These are phyloP conservation scores for Populus euphratica DNA, from an alignment of 345 rosid genomes.

Conservation along the genomic window DNA sequence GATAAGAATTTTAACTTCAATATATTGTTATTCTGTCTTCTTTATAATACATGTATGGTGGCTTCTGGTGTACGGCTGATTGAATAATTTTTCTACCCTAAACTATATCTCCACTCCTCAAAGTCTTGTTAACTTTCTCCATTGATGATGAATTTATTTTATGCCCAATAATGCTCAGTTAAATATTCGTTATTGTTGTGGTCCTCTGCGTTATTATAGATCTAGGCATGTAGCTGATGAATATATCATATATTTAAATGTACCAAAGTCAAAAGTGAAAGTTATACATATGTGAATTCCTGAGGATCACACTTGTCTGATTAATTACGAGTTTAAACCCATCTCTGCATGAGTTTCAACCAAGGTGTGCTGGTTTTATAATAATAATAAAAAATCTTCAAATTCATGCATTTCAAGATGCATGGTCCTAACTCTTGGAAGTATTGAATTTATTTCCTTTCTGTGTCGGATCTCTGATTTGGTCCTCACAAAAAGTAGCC, in stretches of 20 bases:
- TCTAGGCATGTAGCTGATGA: background rate
- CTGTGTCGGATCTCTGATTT: background rate
- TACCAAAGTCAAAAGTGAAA: too few relatives aligned
- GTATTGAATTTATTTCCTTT: background rate
- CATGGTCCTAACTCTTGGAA: background rate
- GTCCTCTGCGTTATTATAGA: background rate
- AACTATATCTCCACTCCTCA: background rate
- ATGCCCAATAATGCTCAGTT: background rate
- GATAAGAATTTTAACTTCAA: background rate
- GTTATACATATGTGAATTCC: background rate
- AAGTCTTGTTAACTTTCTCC: background rate
- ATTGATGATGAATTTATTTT: background rate
- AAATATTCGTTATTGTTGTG: background rate
- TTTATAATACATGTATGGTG: background rate
- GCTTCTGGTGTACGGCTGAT: background rate
- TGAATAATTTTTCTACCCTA: background rate
- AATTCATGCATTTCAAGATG: conserved; percentile 4
- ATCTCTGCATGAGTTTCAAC: background rate
- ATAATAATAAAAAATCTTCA: background rate
- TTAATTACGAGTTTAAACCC: too few relatives aligned
- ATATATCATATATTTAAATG: too few relatives aligned
- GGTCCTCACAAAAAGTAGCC: background rate
- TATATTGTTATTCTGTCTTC: too few relatives aligned
- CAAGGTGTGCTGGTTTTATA: background rate
- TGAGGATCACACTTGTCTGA: background rate